Conservation (phyloP, 2,329 filamentous ascomycete genomes). For the Cordyceps cateniannulata region DNA sequence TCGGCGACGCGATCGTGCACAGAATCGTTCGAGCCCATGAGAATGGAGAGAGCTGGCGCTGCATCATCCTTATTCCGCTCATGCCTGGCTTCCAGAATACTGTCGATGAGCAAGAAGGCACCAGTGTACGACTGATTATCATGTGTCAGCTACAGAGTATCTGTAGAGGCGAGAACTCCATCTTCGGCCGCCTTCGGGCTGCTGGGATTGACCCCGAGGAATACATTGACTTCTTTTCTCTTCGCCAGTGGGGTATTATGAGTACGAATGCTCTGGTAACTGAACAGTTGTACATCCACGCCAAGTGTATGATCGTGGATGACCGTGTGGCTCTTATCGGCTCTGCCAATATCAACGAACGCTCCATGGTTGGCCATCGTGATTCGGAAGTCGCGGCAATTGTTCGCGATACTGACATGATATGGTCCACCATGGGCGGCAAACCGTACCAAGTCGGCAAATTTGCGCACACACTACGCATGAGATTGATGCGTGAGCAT, state of each 20-base stretch:
- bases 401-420: constrained; percentile 87
- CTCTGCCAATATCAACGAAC: constrained; percentile 97
- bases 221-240: constrained; percentile 90
- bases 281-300: constrained; percentile 96
- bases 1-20: constrained; percentile 90
- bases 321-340: constrained; percentile 91
- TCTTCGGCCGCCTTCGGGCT: constrained; percentile 78
- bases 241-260: constrained; percentile 89
- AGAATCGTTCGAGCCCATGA: constrained; percentile 79
- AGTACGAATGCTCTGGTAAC: constrained; percentile 80
- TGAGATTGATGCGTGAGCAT: constrained; percentile 94
- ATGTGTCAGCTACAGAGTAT: constrained; percentile 96
- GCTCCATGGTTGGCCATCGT: constrained; percentile 85
- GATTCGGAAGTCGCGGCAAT: constrained; percentile 90
- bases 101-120: constrained; percentile 88
- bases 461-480: constrained; percentile 86
- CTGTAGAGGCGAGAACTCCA: constrained; percentile 83
- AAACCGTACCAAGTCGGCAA: constrained; percentile 82
- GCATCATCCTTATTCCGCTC: constrained; percentile 82
- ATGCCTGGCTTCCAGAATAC: constrained; percentile 99
- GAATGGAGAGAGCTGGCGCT: constrained; percentile 84
- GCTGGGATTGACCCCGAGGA: constrained; percentile 86
- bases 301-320: constrained; percentile 94
- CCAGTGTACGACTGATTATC: constrained; percentile 90
- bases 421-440: constrained; percentile 86